Evolutionary conservation across 2,329 filamentous ascomycete species (phyloP).

Genomic region (Plectosphaerella cucumerina): DNA sequence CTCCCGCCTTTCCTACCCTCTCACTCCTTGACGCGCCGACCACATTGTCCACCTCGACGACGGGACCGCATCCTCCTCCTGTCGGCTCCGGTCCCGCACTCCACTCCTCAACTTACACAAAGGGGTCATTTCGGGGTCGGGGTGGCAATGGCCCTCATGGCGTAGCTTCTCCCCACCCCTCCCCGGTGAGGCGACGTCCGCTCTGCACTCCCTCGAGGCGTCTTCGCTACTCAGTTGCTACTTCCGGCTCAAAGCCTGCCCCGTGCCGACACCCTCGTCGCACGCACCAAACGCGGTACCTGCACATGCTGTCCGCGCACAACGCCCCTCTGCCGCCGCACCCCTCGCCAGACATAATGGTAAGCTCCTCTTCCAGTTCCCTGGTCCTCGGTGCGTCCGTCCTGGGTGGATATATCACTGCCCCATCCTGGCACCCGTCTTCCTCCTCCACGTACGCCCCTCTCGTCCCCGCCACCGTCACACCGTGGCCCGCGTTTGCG

Average conservation of each 20-base stretch:
- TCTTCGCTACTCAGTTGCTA: constrained; percentile 11
- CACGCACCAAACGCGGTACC: constrained; percentile 29
- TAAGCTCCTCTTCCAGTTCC: constrained; percentile 36
- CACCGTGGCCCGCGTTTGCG: neutral
- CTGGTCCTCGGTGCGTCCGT: constrained; percentile 34
- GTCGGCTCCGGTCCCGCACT: constrained; percentile 11
- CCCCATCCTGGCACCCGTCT: neutral
- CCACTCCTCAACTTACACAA: constrained; percentile 12
- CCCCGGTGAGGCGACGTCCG: constrained; percentile 15
- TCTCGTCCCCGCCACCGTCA: neutral
- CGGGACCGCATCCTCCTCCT: constrained; percentile 7
- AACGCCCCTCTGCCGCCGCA: constrained; percentile 26
- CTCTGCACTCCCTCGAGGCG: constrained; percentile 13
- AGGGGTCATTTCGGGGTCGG: constrained; percentile 12
- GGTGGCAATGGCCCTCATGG: constrained; percentile 27
- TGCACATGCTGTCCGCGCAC: constrained; percentile 20
- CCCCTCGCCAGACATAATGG: constrained; percentile 41
- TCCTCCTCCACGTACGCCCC: constrained; percentile 13
- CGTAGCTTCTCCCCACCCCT: constrained; percentile 18
- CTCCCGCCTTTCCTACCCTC: constrained; percentile 1
- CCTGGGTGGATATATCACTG: constrained; percentile 37
- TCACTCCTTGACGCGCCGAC: constrained; percentile 3
- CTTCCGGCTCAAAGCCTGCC: constrained; percentile 15
- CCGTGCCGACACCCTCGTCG: constrained; percentile 13
- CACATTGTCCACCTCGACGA: constrained; percentile 8